These are phyloP conservation scores for Plectosphaerella sp. DNA, from an alignment of 2,329 filamentous ascomycete species.

Conservation along the genomic window DNA sequence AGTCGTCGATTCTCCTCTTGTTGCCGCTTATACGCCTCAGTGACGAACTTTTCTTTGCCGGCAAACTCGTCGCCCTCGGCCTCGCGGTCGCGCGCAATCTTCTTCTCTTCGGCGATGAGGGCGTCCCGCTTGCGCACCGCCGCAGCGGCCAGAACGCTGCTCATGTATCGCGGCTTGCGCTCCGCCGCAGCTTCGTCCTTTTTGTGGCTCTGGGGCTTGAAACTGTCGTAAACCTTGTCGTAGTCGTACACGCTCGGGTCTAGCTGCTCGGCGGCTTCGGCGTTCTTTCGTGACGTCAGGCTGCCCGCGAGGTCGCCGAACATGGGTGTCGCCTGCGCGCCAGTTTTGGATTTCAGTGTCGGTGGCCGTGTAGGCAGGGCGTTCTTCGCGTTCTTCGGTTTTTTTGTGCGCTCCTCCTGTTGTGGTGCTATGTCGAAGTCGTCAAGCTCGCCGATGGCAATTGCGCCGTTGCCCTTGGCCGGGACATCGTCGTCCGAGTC, in stretches of 20 bases:
- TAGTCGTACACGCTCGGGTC: conserved; percentile 82
- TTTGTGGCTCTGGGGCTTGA: conserved; percentile 60
- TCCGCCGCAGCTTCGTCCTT: conserved; percentile 49
- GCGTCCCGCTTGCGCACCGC: conserved; percentile 74
- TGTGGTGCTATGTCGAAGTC: conserved; percentile 32
- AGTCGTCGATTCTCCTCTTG: conserved; percentile 68
- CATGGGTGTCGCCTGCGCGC: conserved; percentile 31
- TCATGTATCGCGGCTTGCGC: conserved; percentile 75
- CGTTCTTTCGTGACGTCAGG: conserved; percentile 58
- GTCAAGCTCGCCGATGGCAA: conserved; percentile 59
- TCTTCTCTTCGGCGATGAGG: conserved; percentile 74
- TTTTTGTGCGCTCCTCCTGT: conserved; percentile 20
- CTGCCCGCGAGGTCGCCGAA: conserved; percentile 65
- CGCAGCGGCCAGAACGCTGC: conserved; percentile 66
- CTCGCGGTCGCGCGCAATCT: conserved; percentile 71
- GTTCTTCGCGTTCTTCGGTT: conserved; percentile 27
- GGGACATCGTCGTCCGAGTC: conserved; percentile 49
- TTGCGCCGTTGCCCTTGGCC: conserved; percentile 28
- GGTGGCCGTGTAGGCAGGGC: conserved; percentile 28
- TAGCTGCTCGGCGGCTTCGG: conserved; percentile 58
- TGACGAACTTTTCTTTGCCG: conserved; percentile 84
- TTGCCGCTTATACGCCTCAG: conserved; percentile 75
- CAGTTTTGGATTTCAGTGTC: conserved; percentile 36
- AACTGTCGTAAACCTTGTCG: conserved; percentile 74
- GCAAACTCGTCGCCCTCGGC: conserved; percentile 77